Conservation (phyloP, 192 early-diverging fungal species). For the Piromyces sp. region DNA sequence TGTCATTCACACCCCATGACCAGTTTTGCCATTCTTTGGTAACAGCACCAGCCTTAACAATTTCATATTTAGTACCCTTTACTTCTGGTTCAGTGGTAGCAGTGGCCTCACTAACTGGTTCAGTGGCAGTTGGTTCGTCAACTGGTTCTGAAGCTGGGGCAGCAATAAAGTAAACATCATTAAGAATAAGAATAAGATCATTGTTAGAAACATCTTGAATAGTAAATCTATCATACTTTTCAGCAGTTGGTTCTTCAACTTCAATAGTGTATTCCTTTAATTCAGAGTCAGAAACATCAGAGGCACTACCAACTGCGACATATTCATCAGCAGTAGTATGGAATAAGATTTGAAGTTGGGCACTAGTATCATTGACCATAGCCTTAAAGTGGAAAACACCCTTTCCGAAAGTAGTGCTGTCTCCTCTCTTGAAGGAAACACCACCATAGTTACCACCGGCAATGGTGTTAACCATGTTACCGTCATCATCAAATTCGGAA, state of each 20-base stretch:
- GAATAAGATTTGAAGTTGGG: background rate
- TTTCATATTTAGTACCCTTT: no score
- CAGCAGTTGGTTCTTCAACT: no score
- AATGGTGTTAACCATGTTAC: background rate
- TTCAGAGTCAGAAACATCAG: background rate
- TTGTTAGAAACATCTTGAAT: no score
- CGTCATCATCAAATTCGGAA: background rate
- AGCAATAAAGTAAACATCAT: no score
- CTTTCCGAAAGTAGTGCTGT: background rate
- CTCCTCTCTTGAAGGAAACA: background rate
- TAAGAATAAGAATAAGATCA: no score
- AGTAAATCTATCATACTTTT: no score
- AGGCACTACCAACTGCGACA: background rate
- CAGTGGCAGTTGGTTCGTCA: background rate
- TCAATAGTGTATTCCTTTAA: background rate
- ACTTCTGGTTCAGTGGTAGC: background rate
- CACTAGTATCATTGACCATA: background rate
- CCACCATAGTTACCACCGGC: background rate
- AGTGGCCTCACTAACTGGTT: no score
- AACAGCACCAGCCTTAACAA: no score
- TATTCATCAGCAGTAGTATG: background rate
- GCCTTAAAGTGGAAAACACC: background rate
- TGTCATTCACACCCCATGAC: no score
- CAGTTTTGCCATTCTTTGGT: no score
- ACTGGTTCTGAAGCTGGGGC: no score